Evolutionary conservation across 768 basidiomycete species (phyloP), one percentile per base, ranked within the genome.

Genomic region (Termitomyces bulborhizus): DNA sequence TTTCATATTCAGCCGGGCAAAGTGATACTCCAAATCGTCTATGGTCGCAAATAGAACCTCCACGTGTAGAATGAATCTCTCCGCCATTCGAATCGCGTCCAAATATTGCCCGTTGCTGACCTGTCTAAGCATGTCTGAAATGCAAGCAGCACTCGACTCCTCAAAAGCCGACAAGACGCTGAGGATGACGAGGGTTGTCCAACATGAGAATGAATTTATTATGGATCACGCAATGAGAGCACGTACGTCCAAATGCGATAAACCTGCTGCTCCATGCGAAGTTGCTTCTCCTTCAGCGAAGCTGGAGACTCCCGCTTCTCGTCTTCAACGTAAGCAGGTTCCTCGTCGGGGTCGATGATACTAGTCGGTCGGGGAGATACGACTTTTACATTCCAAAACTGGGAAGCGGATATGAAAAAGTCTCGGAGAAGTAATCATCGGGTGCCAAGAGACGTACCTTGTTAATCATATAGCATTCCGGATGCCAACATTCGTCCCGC

Each of bases 391-490:
- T 98, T 99, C 97, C 97, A 98, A 72, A 98, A 98, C 93, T 97
- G 8, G 29, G 21, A 51, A 16, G 9, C 12, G 29, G 54, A 37
- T 24, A 51, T 45, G 32, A 12, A 50, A 50, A 56, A 54, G 24
- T 43, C 56, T 46, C 31, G 32, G 31, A 52, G 42, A 55, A 29
- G 44, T 24, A 21, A 50, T 46, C 46, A 47, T 46, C 46, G 40
- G 21, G 27, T 18, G 56, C 37, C 7, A 46, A 54, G 50, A 16
- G 16, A 59, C 81, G 54, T 59, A 96, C 95, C 80, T 98, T 98
- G 73, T 98, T 96, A 62, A 99, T 98, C 96, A 98, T 98, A 71
- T 98, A 98, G 70, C 97, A 99, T 71, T 99, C 97, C 53, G 97
- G 97, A 79, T 99, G 97, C 96, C 97, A 99, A 66, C 96, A 98